Conservation (phyloP, 2,329 filamentous ascomycete genomes). For the Coniochaeta prunicola region DNA sequence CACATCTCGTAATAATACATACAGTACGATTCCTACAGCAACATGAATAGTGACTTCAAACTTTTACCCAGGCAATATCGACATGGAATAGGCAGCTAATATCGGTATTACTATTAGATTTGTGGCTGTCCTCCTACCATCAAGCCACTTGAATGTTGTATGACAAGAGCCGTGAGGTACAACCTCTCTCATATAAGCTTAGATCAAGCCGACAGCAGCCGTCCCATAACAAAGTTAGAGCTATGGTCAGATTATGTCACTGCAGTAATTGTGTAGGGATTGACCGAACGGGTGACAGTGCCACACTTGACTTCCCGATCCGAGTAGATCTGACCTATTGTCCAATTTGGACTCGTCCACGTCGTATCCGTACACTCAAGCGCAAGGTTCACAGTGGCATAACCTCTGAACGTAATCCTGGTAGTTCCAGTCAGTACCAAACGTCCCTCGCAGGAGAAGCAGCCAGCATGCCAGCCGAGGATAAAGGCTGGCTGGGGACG, state of each 20-base stretch:
- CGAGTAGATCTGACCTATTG: slow-evolving; percentile 30
- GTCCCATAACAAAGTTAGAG: not conserved
- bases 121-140: not conserved
- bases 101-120: not conserved
- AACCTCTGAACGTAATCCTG: slow-evolving; percentile 23
- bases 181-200: no score
- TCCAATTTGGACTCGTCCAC: slow-evolving; percentile 32
- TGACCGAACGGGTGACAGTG: slow-evolving; percentile 20
- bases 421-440: slow-evolving; percentile 4
- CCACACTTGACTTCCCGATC: slow-evolving; percentile 23
- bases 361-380: slow-evolving; percentile 25
- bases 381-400: slow-evolving; percentile 23
- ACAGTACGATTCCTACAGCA: not conserved
- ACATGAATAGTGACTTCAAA: not conserved
- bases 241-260: slow-evolving; percentile 18
- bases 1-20: no score
- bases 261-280: slow-evolving; percentile 25
- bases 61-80: not conserved
- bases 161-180: no score
- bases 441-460: not conserved
- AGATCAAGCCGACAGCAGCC: not conserved
- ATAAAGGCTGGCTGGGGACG: slow-evolving; percentile 10
- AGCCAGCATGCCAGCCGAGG: not conserved
- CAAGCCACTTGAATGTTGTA: no score
- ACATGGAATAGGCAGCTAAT: not conserved